Conservation (phyloP, 2,329 filamentous ascomycete species). For the Emmonsiellopsis sp. region DNA sequence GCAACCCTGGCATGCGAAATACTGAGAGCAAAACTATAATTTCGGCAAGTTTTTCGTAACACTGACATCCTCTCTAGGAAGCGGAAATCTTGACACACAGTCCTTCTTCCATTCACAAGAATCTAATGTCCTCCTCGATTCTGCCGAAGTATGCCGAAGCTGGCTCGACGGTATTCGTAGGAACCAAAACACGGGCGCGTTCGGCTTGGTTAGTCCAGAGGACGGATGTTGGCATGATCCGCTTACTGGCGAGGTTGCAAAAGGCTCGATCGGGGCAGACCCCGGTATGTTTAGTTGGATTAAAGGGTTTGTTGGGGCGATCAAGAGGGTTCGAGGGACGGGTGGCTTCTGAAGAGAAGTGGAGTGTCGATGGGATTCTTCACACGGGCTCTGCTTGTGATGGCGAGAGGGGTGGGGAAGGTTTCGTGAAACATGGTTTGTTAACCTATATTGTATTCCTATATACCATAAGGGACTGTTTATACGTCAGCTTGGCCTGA, state of each 20-base stretch:
- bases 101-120: constrained; percentile 72
- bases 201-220: constrained; percentile 43
- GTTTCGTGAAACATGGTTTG: background rate
- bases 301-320: constrained; percentile 47
- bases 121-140: constrained; percentile 67
- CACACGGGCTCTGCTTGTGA: background rate
- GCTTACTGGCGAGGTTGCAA: constrained; percentile 35
- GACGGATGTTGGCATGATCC: constrained; percentile 57
- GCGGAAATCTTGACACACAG: constrained; percentile 73
- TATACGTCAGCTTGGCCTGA: no score
- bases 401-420: background rate
- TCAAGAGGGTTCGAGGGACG: constrained; percentile 48
- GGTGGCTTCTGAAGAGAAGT: constrained; percentile 41
- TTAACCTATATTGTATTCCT: no score
- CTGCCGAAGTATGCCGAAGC: constrained; percentile 46
- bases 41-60: background rate
- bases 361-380: background rate
- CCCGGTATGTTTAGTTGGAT: constrained; percentile 50
- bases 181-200: constrained; percentile 58
- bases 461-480: no score
- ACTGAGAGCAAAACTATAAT: background rate
- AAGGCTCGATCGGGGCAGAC: constrained; percentile 43
- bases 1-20: background rate
- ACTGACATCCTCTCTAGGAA: constrained; percentile 31
- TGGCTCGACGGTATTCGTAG: constrained; percentile 54